Evolutionary conservation across 768 basidiomycete species (phyloP).

Genomic region (Kwoniella sp.): DNA sequence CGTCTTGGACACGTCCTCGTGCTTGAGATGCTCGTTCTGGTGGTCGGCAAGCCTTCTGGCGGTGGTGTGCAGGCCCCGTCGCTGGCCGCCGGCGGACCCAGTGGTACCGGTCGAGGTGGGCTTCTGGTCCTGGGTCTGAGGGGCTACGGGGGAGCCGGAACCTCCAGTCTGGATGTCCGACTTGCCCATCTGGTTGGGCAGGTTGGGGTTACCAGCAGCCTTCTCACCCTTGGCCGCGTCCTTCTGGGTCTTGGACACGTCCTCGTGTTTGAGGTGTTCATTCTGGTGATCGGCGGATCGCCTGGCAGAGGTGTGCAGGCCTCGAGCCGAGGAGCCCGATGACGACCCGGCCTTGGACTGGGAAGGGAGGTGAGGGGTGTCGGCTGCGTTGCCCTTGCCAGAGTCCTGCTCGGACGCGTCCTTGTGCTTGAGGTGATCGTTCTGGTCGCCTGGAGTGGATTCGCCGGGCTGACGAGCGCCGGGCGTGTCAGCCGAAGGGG

Average conservation of each 20-base stretch:
- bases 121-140: background rate
- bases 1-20: conserved; percentile 18
- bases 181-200: no score
- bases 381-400: conserved; percentile 43
- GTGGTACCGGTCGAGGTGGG: background rate
- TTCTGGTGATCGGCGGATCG: no score
- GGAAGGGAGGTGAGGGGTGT: conserved; percentile 38
- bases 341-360: conserved; percentile 6
- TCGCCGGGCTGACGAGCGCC: conserved; percentile 24
- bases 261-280: conserved; percentile 41
- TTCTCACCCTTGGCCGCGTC: conserved; percentile 43
- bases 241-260: conserved; percentile 2
- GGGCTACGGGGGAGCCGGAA: conserved; percentile 8
- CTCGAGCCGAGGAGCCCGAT: no score
- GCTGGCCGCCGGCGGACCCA: conserved; percentile 9
- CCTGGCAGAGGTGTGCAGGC: no score
- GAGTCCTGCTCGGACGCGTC: conserved; percentile 12
- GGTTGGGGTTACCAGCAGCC: no score
- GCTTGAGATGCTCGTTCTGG: conserved; percentile 45
- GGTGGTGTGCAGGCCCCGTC: conserved; percentile 18
- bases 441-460: conserved; percentile 38
- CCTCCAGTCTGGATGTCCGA: background rate
- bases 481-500: conserved; percentile 9
- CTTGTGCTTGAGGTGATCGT: conserved; percentile 44
- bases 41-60: conserved; percentile 33